Evolutionary conservation across 305 asterid species (phyloP), one percentile per base, ranked within the genome.

Genomic region (Euphrasia arctica): DNA sequence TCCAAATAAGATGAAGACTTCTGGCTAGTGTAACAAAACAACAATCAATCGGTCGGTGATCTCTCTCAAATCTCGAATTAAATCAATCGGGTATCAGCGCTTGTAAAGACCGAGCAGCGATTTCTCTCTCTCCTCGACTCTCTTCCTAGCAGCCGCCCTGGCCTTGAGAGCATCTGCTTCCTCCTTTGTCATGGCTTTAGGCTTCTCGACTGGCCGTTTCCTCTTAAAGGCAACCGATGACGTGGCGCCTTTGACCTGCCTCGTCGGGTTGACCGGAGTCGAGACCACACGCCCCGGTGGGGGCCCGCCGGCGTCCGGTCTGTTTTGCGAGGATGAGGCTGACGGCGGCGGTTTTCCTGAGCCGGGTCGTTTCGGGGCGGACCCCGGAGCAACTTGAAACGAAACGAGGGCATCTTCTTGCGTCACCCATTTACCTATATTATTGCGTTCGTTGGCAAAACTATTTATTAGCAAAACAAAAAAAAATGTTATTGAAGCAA

Each of bases 371-470:
- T 75, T 92, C 67, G 72, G 76, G 50, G 59, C 58, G 43, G 95
- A 67, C 34, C 71, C 77, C 11, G 90, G 73, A 58, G 96, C 69
- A 72, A 43, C 75, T 66, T 69, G 77, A 66, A 75, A 69, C 64
- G 99, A 79, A 43, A 85, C 77, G 12, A 84, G 71, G n/a, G 94
- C 95, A 83, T 86, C 99, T 57, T 77, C 91, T 68, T 72, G 90
- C 22, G 95, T 72, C 75, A 86, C 97, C 99, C 99, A 93, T 79
- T 82, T 85, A 73, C 99, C 98, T 87, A 70, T 87, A 70, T 96
- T 85, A 71, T 73, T 71, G 18, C 62, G 62, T 60, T 67, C 62
- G 36, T 27, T 59, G 74, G 13, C 62, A 51, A 27, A 9, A 55
- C 39, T 11, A 28, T 54, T 48, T 28, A 71, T 63, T 47, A 74